These are phyloP conservation scores for Pichia paraexigua DNA, from an alignment of 805 yeast species.

Conservation along the genomic window DNA sequence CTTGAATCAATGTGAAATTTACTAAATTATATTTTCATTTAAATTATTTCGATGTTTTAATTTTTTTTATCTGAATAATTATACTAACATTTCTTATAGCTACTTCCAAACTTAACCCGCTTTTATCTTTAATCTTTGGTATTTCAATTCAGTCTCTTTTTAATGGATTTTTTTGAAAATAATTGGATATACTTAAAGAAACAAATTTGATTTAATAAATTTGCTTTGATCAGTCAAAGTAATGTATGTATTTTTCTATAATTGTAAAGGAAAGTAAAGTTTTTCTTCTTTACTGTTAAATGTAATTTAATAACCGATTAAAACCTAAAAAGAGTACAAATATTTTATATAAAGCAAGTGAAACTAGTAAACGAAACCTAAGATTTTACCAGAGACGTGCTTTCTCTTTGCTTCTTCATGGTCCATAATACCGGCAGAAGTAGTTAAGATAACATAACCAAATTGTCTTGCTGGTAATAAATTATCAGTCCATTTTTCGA, in stretches of 20 bases:
- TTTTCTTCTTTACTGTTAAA: background rate
- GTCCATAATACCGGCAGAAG: slow-evolving; percentile 99
- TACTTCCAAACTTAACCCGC: slow-evolving; percentile 3
- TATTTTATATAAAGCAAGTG: background rate
- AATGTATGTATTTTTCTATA: no score
- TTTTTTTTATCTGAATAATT: background rate
- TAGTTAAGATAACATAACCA: slow-evolving; percentile 95
- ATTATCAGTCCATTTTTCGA: slow-evolving; percentile 98
- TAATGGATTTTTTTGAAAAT: slow-evolving; percentile 2
- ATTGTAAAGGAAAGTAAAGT: no score
- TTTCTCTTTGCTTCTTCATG: slow-evolving; percentile 99
- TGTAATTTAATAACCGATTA: background rate
- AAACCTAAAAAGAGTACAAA: background rate
- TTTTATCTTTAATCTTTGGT: slow-evolving; percentile 5
- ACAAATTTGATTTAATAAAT: no score
- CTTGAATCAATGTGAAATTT: no score
- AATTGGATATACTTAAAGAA: background rate
- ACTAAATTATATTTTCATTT: background rate
- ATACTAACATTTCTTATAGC: slow-evolving; percentile 7
- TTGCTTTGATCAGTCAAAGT: background rate
- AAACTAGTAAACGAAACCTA: slow-evolving; percentile 89
- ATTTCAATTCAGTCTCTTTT: slow-evolving; percentile 3
- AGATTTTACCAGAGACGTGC: slow-evolving; percentile 98
- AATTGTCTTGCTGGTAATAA: slow-evolving; percentile 98
- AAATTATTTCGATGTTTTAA: background rate